Evolutionary conservation across 352 stramenopile species (phyloP).

Genomic region (Pythium pyrilobum): DNA sequence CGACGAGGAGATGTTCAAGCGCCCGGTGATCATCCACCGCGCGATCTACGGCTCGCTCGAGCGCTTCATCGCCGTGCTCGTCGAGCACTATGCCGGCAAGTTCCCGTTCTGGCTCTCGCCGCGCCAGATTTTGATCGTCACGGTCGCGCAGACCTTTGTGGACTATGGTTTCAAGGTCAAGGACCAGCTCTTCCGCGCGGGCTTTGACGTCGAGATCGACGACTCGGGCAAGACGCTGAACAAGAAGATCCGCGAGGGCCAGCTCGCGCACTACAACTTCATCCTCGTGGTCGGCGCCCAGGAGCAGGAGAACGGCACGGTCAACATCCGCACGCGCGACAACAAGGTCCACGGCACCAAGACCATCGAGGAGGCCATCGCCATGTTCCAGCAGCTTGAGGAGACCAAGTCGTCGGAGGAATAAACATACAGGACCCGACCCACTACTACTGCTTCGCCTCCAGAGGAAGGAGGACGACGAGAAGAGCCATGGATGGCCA

Average conservation of each 20-base stretch:
- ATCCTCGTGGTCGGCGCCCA: constrained; percentile 80
- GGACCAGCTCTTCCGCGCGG: constrained; percentile 70
- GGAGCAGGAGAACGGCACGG: constrained; percentile 43
- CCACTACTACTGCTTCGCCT: background rate
- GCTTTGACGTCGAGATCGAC: constrained; percentile 88
- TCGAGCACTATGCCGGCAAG: constrained; percentile 95
- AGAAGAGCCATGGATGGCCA: too few species aligned
- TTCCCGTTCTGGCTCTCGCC: constrained; percentile 95
- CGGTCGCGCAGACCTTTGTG: constrained; percentile 64
- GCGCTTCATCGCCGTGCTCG: constrained; percentile 97
- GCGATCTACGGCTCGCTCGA: constrained; percentile 97
- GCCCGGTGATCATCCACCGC: constrained; percentile 96
- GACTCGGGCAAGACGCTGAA: constrained; percentile 81
- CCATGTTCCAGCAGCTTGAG: constrained; percentile 88
- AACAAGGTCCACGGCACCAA: constrained; percentile 78
- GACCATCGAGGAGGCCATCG: constrained; percentile 93
- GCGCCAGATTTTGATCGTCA: constrained; percentile 89
- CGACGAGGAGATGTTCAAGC: constrained; percentile 84
- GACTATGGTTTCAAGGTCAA: constrained; percentile 56
- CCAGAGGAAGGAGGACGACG: too few species aligned
- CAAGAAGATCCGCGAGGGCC: constrained; percentile 76
- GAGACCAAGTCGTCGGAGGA: constrained; percentile 60
- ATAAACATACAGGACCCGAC: constrained; percentile 36
- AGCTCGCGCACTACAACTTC: constrained; percentile 83
- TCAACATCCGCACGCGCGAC: constrained; percentile 82